phyloP scores from a whole-genome alignment of 139 green algal species.

The Chlorella ohadii region DNA sequence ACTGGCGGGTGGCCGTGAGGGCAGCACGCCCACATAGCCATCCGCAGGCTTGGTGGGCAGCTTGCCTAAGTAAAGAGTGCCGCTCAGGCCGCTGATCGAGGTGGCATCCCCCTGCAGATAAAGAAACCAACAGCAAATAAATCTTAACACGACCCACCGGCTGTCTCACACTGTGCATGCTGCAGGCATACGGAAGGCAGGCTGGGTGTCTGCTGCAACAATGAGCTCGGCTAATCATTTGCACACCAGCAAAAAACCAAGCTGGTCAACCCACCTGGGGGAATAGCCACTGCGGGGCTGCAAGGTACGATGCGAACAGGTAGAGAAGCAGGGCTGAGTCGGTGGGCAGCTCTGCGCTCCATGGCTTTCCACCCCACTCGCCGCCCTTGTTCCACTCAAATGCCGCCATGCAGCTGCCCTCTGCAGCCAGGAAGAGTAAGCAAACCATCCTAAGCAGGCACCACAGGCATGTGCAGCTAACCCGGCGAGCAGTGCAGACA shows the following conservation, averaged over 20 bases:
- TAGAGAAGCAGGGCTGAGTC: conserved; percentile 82
- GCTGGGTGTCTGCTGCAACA: too few relatives aligned
- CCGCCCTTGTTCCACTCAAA: conserved; percentile 73
- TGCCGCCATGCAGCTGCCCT: conserved; percentile 59
- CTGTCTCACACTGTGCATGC: too few relatives aligned
- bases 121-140: not conserved
- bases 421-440: conserved; percentile 16
- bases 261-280: conserved; percentile 15
- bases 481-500: too few relatives aligned
- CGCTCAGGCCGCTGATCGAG: not conserved
- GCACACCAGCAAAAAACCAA: too few relatives aligned
- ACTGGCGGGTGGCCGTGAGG: conserved; percentile 57
- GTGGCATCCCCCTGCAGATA: conserved; percentile 5
- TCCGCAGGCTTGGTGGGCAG: conserved; percentile 55
- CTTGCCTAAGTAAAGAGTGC: conserved; percentile 63
- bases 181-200: not conserved
- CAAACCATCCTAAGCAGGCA: too few relatives aligned
- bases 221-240: too few relatives aligned
- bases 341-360: conserved; percentile 78
- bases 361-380: conserved; percentile 61
- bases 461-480: too few relatives aligned
- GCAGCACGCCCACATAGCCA: conserved; percentile 69
- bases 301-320: conserved; percentile 80
- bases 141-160: too few relatives aligned
- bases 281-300: conserved; percentile 76